Evolutionary conservation across 2,329 filamentous ascomycete species (phyloP), one percentile per base, ranked within the genome.

Genomic region (Sporothrix pseudoabietina): DNA sequence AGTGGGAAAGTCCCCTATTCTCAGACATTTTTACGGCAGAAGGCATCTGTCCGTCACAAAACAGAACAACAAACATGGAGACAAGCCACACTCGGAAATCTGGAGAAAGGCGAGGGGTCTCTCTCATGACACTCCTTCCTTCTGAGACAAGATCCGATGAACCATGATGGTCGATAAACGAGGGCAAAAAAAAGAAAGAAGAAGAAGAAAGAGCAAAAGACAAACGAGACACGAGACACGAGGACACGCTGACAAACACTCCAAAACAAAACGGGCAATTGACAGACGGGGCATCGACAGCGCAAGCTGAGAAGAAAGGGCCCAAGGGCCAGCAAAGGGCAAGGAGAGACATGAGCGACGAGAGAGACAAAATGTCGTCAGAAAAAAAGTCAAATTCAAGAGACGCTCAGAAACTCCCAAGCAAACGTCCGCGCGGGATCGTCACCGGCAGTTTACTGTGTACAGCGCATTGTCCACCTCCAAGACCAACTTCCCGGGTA

Each of bases 221-320:
- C 39, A 66, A 14, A 55, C 9, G 52, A 55, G 52, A 30, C 52
- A 35, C 35, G 35, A n/a, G n/a, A n/a, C n/a, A n/a, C n/a, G n/a
- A n/a, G n/a, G 35, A 35, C 26, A 65, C 7, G 41, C 41, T 1
- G 41, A 49, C 26, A 41, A 16, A 30, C 26, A n/a, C 4, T 49
- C 44, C 4, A 49, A 49, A 39, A 14, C 61, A 66, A 16, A 47
- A 68, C 26, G 44, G 44, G 65, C 16, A 52, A 68, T 49, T 35
- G 44, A 35, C 12, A 12, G 30, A 35, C 65, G 44, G 9, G 16
- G n/a, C 26, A 26, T 30, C 14, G 61, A 12, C 39, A 22, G 12
- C 35, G 63, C 63, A 6, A 68, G 63, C 63, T 68, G 63, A 52
- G 65, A 52, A n/a, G 19, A 68, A 35, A 19, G 16, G n/a, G 49